Evolutionary conservation across 78 protist genomes (phyloP).

Genomic region (Polysphondylium violaceum): DNA sequence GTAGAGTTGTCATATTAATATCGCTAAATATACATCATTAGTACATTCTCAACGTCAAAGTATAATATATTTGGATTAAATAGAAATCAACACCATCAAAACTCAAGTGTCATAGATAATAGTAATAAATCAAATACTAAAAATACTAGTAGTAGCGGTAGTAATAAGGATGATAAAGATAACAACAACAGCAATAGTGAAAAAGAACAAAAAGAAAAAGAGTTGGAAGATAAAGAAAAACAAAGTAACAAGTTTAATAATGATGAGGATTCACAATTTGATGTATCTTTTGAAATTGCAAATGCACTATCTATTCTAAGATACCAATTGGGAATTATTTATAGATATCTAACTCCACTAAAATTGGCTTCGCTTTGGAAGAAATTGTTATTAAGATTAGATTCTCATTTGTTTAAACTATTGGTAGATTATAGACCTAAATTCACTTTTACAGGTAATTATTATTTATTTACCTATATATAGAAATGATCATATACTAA

Average conservation of each 20-base stretch:
- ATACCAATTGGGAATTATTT: constrained; percentile 37
- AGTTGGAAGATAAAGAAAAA: not conserved
- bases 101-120: not conserved
- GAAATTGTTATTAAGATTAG: constrained; percentile 17
- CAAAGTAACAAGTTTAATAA: not conserved
- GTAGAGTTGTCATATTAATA: too few species aligned
- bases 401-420: constrained; percentile 27
- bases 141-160: not conserved
- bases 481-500: not conserved
- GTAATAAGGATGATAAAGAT: not conserved
- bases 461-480: not conserved
- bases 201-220: constrained; percentile 9
- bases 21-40: not conserved
- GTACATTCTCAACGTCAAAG: not conserved
- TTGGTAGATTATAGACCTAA: constrained; percentile 3
- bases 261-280: not conserved
- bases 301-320: constrained; percentile 57
- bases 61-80: not conserved
- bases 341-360: not conserved
- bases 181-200: not conserved
- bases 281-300: constrained; percentile 31
- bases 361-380: constrained; percentile 24
- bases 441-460: constrained; percentile 3
- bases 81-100: not conserved
- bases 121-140: not conserved